Evolutionary conservation across 2,329 filamentous ascomycete species (phyloP).

Genomic region (Neofusicoccum cordaticola): DNA sequence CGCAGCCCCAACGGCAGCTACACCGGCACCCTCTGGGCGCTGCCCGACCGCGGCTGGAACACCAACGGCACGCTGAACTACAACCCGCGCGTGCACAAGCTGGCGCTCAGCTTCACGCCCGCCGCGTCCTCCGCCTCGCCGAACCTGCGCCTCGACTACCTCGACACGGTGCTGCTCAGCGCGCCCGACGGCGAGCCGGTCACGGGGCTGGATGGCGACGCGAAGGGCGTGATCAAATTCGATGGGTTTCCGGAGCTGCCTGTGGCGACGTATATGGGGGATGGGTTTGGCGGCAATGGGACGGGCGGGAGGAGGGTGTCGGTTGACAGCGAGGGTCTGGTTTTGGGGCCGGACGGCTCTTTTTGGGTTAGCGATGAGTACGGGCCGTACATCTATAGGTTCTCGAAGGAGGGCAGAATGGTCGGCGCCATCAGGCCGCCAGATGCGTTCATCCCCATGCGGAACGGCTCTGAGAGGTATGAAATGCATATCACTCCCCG

Average conservation of each 20-base stretch:
- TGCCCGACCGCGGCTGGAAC: conserved; percentile 73
- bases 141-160: conserved; percentile 62
- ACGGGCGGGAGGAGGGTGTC: conserved; percentile 58
- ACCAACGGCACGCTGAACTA: conserved; percentile 57
- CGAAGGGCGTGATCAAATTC: conserved; percentile 52
- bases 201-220: conserved; percentile 63
- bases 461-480: conserved; percentile 54
- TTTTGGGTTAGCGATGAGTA: conserved; percentile 72
- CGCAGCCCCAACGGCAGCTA: conserved; percentile 58
- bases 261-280: conserved; percentile 60
- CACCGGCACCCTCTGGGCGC: conserved; percentile 58
- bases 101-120: conserved; percentile 58
- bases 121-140: conserved; percentile 52
- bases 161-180: conserved; percentile 63
- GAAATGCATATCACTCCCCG: neutral
- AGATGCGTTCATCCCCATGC: conserved; percentile 60
- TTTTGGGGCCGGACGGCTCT: conserved; percentile 56
- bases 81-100: conserved; percentile 65
- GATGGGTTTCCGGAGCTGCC: conserved; percentile 62
- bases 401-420: conserved; percentile 58
- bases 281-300: conserved; percentile 64
- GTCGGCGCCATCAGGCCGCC: conserved; percentile 63
- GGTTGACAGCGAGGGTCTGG: conserved; percentile 66
- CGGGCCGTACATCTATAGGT: conserved; percentile 68
- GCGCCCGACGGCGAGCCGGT: conserved; percentile 61